These are phyloP conservation scores for Alternaria arbusti DNA, from an alignment of 2,329 filamentous ascomycete species.

Conservation along the genomic window DNA sequence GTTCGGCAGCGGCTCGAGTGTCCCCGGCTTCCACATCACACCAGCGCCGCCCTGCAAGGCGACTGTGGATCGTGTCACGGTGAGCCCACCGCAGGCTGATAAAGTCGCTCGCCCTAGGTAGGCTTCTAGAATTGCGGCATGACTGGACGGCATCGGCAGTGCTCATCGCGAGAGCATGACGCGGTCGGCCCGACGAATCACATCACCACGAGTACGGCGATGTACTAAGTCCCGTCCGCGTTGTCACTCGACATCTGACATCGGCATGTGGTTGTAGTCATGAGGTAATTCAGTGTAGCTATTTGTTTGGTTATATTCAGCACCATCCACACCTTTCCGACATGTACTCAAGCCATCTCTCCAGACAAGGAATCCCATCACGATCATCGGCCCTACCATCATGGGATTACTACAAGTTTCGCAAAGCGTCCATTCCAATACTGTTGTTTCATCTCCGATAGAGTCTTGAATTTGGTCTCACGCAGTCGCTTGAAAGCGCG, in stretches of 20 bases:
- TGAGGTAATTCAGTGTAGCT: background rate
- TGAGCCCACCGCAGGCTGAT: constrained; percentile 26
- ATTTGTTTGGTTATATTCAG: background rate
- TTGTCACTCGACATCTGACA: background rate
- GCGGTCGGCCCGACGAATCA: constrained; percentile 6
- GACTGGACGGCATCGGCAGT: background rate
- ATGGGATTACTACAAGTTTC: background rate
- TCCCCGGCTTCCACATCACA: constrained; percentile 19
- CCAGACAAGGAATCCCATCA: background rate
- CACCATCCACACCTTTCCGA: background rate
- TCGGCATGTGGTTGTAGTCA: background rate
- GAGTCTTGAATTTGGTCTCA: background rate
- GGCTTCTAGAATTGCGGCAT: constrained; percentile 1
- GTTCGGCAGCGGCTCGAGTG: constrained; percentile 17
- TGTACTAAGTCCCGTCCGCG: background rate
- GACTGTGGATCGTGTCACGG: constrained; percentile 27
- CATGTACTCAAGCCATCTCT: background rate
- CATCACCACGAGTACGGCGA: constrained; percentile 1
- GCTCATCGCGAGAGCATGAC: constrained; percentile 1
- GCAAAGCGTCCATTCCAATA: background rate
- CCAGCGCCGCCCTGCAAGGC: constrained; percentile 12
- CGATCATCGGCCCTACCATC: background rate
- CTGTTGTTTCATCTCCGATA: background rate
- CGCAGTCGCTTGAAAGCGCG: background rate
- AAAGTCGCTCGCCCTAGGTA: constrained; percentile 5